Evolutionary conservation across 345 rosid species (phyloP).

Genomic region (Anacardium occidentale): DNA sequence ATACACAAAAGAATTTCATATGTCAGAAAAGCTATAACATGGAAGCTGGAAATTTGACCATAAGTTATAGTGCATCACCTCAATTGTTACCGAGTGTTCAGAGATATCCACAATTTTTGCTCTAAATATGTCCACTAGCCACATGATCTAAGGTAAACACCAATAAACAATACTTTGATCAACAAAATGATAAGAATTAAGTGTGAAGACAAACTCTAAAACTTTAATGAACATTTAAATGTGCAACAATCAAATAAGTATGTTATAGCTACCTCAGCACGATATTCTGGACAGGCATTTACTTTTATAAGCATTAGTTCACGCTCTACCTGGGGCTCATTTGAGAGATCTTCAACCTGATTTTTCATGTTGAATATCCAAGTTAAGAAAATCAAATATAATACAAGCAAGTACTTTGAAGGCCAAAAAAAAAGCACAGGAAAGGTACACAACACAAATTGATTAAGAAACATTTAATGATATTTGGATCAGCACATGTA

Average conservation of each 20-base stretch:
- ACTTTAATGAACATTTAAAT: not conserved
- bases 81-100: constrained; percentile 69
- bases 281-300: constrained; percentile 52
- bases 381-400: not conserved
- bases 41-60: not conserved
- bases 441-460: not conserved
- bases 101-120: constrained; percentile 87
- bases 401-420: not conserved
- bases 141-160: constrained; percentile 63
- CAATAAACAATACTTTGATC: constrained; percentile 16
- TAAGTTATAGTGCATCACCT: constrained; percentile 43
- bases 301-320: constrained; percentile 92
- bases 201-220: not conserved
- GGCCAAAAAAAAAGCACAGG: constrained; percentile 2
- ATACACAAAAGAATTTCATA: not conserved
- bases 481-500: not conserved
- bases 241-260: not conserved
- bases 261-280: constrained; percentile 58
- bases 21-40: not conserved
- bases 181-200: not conserved
- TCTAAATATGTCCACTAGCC: constrained; percentile 88
- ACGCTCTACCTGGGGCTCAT: constrained; percentile 92
- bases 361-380: not conserved
- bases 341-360: constrained; percentile 91
- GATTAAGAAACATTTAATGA: not conserved